Evolutionary conservation across 2,329 filamentous ascomycete species (phyloP).

Genomic region (Cercospora sesami): DNA sequence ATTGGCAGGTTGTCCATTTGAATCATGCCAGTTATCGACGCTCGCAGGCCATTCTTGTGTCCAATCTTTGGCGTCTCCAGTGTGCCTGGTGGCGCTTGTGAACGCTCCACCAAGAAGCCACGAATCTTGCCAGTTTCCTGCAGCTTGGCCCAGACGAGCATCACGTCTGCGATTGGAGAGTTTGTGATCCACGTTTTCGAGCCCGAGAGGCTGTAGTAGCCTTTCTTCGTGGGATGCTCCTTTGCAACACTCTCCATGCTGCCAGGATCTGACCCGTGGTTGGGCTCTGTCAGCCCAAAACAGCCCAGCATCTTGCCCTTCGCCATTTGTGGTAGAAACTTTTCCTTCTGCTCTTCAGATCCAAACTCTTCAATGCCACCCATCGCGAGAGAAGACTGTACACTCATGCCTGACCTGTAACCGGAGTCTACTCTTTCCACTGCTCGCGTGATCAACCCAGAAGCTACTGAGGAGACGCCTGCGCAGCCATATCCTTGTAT

Average conservation of each 20-base stretch:
- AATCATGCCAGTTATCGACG: slow-evolving; percentile 97
- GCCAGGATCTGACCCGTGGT: slow-evolving; percentile 88
- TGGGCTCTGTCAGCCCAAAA: slow-evolving; percentile 88
- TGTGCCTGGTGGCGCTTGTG: slow-evolving; percentile 80
- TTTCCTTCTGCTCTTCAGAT: slow-evolving; percentile 82
- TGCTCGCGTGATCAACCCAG: slow-evolving; percentile 85
- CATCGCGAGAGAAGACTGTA: slow-evolving; percentile 92
- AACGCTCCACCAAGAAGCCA: slow-evolving; percentile 85
- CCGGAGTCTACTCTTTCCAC: slow-evolving; percentile 90
- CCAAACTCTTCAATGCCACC: slow-evolving; percentile 87
- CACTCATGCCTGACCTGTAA: slow-evolving; percentile 89
- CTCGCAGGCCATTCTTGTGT: slow-evolving; percentile 91
- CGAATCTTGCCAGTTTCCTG: slow-evolving; percentile 90
- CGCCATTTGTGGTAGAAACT: slow-evolving; percentile 75
- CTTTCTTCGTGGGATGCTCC: slow-evolving; percentile 78
- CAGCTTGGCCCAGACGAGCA: slow-evolving; percentile 90
- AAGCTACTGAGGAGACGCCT: slow-evolving; percentile 81
- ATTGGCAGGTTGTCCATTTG: slow-evolving; percentile 90
- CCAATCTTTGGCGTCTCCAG: slow-evolving; percentile 89
- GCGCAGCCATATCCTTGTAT: slow-evolving; percentile 88
- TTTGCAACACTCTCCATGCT: slow-evolving; percentile 88
- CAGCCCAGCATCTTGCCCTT: slow-evolving; percentile 80
- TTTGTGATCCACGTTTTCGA: slow-evolving; percentile 97
- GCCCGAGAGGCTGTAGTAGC: slow-evolving; percentile 75
- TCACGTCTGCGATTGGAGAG: slow-evolving; percentile 80